These are phyloP conservation scores for Crithidia fasciculata DNA, from an alignment of 208 protist species.

Conservation along the genomic window DNA sequence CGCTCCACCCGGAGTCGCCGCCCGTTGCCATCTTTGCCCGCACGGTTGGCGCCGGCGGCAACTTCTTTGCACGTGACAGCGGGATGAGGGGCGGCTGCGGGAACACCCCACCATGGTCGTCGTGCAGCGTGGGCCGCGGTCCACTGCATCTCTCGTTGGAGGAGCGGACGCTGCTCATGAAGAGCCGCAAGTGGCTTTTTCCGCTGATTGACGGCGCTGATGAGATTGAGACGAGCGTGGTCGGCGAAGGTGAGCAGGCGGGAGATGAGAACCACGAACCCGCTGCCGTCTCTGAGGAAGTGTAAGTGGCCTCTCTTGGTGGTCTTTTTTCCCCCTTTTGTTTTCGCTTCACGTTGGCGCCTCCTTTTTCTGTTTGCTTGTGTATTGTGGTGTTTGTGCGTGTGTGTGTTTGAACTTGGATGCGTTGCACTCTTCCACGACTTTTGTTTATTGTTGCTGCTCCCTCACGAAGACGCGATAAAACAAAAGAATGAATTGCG, in stretches of 20 bases:
- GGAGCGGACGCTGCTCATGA: conserved; percentile 29
- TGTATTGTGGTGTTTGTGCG: background rate
- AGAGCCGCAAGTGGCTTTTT: conserved; percentile 31
- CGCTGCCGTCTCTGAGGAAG: too few relatives aligned
- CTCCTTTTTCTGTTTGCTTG: background rate
- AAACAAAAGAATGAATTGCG: too few relatives aligned
- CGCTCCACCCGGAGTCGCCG: background rate
- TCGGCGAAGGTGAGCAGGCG: background rate
- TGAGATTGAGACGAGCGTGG: conserved; percentile 9
- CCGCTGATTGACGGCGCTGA: conserved; percentile 28
- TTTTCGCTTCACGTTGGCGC: too few relatives aligned
- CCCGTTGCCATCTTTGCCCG: background rate
- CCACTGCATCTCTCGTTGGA: conserved; percentile 26
- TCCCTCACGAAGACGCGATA: too few relatives aligned
- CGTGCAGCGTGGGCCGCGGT: background rate
- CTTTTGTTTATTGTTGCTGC: background rate
- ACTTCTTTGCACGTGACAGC: background rate
- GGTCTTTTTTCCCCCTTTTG: too few relatives aligned
- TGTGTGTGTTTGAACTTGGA: background rate
- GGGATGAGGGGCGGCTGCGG: background rate
- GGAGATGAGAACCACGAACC: background rate
- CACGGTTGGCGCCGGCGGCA: background rate
- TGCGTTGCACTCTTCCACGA: background rate
- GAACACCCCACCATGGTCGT: background rate
- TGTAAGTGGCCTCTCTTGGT: too few relatives aligned